These are phyloP conservation scores for Kwoniella newhampshirensis DNA, from an alignment of 768 basidiomycete species.

Conservation along the genomic window DNA sequence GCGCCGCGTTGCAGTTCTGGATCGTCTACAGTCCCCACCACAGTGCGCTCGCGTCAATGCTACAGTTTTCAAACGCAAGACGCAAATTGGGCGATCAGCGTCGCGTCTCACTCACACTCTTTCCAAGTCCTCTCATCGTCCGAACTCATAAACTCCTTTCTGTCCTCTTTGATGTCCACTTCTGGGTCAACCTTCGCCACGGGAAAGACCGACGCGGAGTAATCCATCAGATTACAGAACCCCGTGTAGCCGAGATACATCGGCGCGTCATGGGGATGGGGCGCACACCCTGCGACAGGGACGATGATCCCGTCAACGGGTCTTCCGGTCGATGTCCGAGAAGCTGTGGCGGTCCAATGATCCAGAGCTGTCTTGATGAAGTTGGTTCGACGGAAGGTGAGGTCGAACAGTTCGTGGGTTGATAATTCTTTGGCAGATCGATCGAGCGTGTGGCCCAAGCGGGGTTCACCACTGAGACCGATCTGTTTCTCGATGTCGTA, in stretches of 20 bases:
- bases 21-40: conserved; percentile 57
- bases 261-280: conserved; percentile 65
- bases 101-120: conserved; percentile 58
- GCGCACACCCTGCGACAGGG: conserved; percentile 64
- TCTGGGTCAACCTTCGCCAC: conserved; percentile 63
- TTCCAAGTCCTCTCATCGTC: conserved; percentile 60
- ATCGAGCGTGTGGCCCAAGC: conserved; percentile 57
- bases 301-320: conserved; percentile 74
- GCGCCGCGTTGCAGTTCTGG: conserved; percentile 62
- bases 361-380: conserved; percentile 64
- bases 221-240: conserved; percentile 72
- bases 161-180: conserved; percentile 59
- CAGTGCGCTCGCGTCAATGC: conserved; percentile 46
- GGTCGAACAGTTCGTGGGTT: conserved; percentile 68
- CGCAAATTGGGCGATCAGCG: too few relatives aligned
- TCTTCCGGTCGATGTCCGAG: conserved; percentile 64
- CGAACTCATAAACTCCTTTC: conserved; percentile 58
- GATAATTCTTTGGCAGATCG: conserved; percentile 53
- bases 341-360: conserved; percentile 62
- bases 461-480: conserved; percentile 26
- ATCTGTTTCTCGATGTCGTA: conserved; percentile 15
- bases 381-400: conserved; percentile 60
- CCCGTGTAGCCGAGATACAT: conserved; percentile 62
- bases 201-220: conserved; percentile 64
- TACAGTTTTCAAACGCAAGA: too few relatives aligned